Evolutionary conservation across 2,329 filamentous ascomycete species (phyloP), one percentile per base, ranked within the genome.

Genomic region (Monilinia fructigena): DNA sequence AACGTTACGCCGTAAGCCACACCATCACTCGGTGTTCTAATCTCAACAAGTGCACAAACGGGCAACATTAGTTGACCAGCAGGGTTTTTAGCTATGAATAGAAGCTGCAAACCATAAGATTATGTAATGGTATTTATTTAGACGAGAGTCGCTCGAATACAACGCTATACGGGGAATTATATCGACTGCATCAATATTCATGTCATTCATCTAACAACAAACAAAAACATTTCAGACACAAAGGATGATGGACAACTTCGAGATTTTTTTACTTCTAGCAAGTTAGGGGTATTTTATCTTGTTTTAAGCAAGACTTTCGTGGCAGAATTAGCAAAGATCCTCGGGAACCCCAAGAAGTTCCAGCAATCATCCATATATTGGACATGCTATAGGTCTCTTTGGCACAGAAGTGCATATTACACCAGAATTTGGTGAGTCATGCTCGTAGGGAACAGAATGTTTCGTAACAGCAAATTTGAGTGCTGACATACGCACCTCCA

Each of bases 401-500:
- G 26, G 61, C 48, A 55, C 50, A 48, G 61, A 38, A 55, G 61
- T 48, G 38, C 50, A 11, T 55, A 63, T 38, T 63, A 55, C 40
- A 47, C 61, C 18, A 26, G 23, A n/a, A 8, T 63, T 3, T 63
- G 18, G 60, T 63, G 54, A 42, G 60, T 42, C 16, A 35, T 42
- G 2, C 23, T 20, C 23, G 31, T 12, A 31, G 23, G n/a, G 18
- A 26, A 20, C 14, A 40, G 7, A 38, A 52, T 6, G 0, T n/a
- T 8, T 40, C 47, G 26, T 26, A 40, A n/a, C 4, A 12, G 11
- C 55, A 16, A 58, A 58, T 45, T 16, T 18, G 16, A 63, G 35
- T 35, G 38, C 50, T 63, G 10, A 55, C 26, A 23, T 16, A 12
- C 23, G 5, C 35, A n/a, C 18, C 12, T 6, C 23, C n/a, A 47